Evolutionary conservation across 805 yeast genomes (phyloP).

Genomic region (Yamadazyma laniorum): DNA sequence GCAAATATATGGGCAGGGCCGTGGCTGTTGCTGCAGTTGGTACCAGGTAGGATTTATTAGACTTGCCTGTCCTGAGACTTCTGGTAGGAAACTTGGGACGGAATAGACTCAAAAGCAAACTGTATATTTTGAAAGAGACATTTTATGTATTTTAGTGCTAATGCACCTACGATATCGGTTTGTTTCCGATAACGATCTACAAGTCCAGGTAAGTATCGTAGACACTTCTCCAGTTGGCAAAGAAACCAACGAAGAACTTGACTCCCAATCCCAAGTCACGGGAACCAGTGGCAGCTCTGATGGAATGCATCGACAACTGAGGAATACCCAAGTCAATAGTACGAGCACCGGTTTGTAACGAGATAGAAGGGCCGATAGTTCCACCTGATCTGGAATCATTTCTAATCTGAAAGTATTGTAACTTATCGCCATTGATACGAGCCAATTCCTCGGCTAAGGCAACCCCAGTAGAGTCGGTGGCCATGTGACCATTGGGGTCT

Average conservation of each 20-base stretch:
- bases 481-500: slow-evolving; percentile 82
- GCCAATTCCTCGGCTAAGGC: slow-evolving; percentile 74
- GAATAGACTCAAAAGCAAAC: too few species aligned
- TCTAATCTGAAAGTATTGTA: slow-evolving; percentile 84
- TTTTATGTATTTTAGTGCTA: too few species aligned
- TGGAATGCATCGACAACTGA: slow-evolving; percentile 83
- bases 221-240: slow-evolving; percentile 61
- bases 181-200: slow-evolving; percentile 4
- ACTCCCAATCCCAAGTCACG: slow-evolving; percentile 74
- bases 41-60: too few species aligned
- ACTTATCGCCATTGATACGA: slow-evolving; percentile 54
- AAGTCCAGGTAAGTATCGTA: slow-evolving; percentile 51
- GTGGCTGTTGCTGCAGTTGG: too few species aligned
- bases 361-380: slow-evolving; percentile 75
- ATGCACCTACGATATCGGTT: too few species aligned
- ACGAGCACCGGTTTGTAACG: slow-evolving; percentile 66
- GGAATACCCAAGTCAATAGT: slow-evolving; percentile 82
- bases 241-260: slow-evolving; percentile 70
- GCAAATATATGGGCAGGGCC: neutral
- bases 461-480: slow-evolving; percentile 72
- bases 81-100: too few species aligned
- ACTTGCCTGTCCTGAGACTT: too few species aligned
- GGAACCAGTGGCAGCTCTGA: slow-evolving; percentile 77
- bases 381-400: slow-evolving; percentile 86
- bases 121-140: too few species aligned